These are phyloP conservation scores for Tetrapisispora fleetii DNA, from an alignment of 805 yeast species.

Conservation along the genomic window DNA sequence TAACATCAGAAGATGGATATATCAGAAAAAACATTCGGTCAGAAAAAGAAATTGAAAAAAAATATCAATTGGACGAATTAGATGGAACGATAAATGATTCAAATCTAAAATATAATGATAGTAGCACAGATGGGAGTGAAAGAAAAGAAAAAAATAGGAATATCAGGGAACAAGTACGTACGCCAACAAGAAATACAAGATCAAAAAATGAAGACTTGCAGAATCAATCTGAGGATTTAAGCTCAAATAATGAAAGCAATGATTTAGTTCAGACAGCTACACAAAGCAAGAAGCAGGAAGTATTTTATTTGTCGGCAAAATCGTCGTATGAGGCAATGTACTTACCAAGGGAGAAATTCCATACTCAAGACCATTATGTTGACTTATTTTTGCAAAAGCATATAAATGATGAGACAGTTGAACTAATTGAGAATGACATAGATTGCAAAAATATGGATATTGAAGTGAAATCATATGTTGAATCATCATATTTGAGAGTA, in stretches of 20 bases:
- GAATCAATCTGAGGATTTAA: neutral
- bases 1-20: neutral
- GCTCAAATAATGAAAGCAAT: neutral
- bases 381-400: slow-evolving; percentile 41
- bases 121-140: neutral
- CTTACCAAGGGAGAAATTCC: slow-evolving; percentile 28
- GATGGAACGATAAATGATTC: neutral
- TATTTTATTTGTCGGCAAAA: slow-evolving; percentile 21
- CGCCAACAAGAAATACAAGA: neutral
- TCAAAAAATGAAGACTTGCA: neutral
- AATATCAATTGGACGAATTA: too few species aligned
- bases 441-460: slow-evolving; percentile 17
- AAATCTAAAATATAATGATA: neutral
- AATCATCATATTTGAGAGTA: slow-evolving; percentile 44
- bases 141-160: neutral
- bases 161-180: neutral
- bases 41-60: neutral
- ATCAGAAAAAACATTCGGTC: neutral
- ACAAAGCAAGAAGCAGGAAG: neutral
- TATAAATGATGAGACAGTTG: slow-evolving; percentile 29
- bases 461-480: slow-evolving; percentile 49
- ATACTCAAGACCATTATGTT: slow-evolving; percentile 34
- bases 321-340: slow-evolving; percentile 29
- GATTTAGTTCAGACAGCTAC: neutral
- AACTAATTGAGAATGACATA: slow-evolving; percentile 14